Conservation (phyloP, 345 rosid species). For the Hibiscus mutabilis region DNA sequence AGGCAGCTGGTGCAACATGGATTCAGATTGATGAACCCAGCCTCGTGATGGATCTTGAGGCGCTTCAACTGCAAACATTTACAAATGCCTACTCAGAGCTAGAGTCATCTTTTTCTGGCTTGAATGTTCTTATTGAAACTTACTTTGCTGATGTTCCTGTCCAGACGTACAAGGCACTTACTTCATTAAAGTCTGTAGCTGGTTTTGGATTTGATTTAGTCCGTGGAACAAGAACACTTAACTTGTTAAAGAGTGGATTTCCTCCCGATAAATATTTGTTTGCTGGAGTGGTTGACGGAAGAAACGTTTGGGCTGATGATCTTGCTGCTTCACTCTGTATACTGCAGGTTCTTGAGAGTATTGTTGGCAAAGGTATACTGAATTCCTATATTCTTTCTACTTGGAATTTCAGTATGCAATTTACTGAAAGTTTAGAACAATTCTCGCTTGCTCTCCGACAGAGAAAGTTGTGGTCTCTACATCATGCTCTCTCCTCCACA, state of each 20-base stretch:
- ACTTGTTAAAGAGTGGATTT: slow-evolving; percentile 62
- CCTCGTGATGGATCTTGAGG: slow-evolving; percentile 78
- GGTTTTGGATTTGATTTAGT: slow-evolving; percentile 86
- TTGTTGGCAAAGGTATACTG: slow-evolving; percentile 69
- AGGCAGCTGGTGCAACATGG: slow-evolving; percentile 91
- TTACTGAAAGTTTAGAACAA: slow-evolving; percentile 16
- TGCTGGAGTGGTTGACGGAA: slow-evolving; percentile 96
- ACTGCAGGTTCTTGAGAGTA: slow-evolving; percentile 54
- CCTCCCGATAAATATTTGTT: slow-evolving; percentile 71
- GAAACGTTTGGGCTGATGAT: slow-evolving; percentile 97
- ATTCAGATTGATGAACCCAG: slow-evolving; percentile 92
- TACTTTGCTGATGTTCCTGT: slow-evolving; percentile 88
- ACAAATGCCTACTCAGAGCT: slow-evolving; percentile 61
- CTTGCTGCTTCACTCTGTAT: slow-evolving; percentile 64
- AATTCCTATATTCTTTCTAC: neutral
- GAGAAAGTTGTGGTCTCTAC: slow-evolving; percentile 87
- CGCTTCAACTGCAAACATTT: slow-evolving; percentile 63
- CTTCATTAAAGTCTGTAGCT: slow-evolving; percentile 70
- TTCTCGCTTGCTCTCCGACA: slow-evolving; percentile 24
- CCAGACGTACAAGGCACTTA: slow-evolving; percentile 56
- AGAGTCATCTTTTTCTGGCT: slow-evolving; percentile 52
- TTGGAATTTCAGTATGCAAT: neutral
- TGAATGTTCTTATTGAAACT: slow-evolving; percentile 75
- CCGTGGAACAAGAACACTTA: slow-evolving; percentile 77
- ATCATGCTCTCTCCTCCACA: slow-evolving; percentile 90